Conservation (phyloP, 345 rosid genomes). For the Syzygium aqueum region DNA sequence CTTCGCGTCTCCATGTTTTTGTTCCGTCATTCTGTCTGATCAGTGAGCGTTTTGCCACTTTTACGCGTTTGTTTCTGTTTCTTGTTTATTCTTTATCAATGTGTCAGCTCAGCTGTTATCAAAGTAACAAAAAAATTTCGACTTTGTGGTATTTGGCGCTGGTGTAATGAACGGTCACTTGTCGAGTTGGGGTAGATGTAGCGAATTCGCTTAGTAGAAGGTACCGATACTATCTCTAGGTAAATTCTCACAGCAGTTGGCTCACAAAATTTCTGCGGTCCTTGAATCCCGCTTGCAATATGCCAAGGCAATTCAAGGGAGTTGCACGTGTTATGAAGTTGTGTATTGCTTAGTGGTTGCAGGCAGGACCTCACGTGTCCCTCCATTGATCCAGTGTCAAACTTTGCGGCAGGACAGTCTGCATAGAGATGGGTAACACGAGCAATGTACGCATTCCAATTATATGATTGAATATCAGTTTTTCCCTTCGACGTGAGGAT, state of each 20-base stretch:
- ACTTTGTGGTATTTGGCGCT: not conserved
- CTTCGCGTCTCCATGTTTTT: not conserved
- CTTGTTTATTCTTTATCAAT: not conserved
- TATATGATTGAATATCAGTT: not conserved
- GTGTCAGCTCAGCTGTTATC: not conserved
- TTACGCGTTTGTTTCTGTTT: not conserved
- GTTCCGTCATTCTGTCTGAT: not conserved
- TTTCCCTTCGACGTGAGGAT: not conserved
- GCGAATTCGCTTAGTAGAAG: not conserved
- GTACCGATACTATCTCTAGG: not conserved
- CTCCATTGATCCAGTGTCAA: not conserved
- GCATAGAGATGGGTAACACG: not conserved
- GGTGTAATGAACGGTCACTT: not conserved
- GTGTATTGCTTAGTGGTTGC: not conserved
- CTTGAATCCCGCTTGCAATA: not conserved
- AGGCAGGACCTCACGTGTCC: not conserved
- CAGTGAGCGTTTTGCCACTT: not conserved
- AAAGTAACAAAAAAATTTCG: fast-evolving
- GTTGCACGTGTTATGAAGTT: not conserved
- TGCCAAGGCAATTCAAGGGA: not conserved
- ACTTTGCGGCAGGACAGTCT: not conserved
- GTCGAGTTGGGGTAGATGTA: not conserved
- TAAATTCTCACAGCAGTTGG: not conserved
- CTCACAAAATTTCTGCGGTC: not conserved
- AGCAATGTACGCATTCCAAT: not conserved